phyloP scores from a whole-genome alignment of 495 filamentous ascomycete species.

The Geopyxis carbonaria region DNA sequence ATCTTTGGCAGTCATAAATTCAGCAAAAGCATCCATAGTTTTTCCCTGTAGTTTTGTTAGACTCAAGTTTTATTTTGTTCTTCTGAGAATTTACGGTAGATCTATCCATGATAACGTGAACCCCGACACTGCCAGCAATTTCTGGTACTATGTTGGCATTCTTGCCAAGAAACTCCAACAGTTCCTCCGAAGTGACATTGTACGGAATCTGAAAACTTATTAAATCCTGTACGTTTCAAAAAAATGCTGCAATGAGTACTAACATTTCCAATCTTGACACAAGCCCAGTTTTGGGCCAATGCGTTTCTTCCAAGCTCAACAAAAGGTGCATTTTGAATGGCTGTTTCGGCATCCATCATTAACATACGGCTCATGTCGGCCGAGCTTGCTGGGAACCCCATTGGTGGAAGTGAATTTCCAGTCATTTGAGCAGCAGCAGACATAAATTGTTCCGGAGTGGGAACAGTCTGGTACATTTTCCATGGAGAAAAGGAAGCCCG shows the following conservation, averaged over 20 bases:
- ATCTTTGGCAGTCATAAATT: conserved; percentile 24
- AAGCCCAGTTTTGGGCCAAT: conserved; percentile 23
- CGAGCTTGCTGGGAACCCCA: background rate
- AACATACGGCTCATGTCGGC: conserved; percentile 13
- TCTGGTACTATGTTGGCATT: conserved; percentile 25
- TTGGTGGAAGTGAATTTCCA: conserved; percentile 6
- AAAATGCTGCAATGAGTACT: conserved; percentile 1
- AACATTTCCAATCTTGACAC: conserved; percentile 24
- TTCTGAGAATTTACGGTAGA: conserved; percentile 18
- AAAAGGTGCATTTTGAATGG: conserved; percentile 24
- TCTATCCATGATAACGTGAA: conserved; percentile 26
- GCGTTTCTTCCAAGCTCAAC: conserved; percentile 22
- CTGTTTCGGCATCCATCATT: conserved; percentile 24
- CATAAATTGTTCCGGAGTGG: background rate
- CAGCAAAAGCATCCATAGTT: conserved; percentile 26
- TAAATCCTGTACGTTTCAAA: background rate
- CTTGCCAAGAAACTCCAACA: conserved; percentile 24
- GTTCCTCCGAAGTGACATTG: conserved; percentile 22
- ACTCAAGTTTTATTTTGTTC: background rate
- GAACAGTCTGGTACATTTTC: background rate
- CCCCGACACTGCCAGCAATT: conserved; percentile 19
- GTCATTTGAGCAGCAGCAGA: background rate
- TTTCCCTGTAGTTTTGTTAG: conserved; percentile 13
- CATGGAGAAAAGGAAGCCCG: background rate
- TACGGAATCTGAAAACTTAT: conserved; percentile 19